Base-by-base conservation (phyloP, 2,329 filamentous ascomycete genomes). In the Aspergillus sp. region DNA sequence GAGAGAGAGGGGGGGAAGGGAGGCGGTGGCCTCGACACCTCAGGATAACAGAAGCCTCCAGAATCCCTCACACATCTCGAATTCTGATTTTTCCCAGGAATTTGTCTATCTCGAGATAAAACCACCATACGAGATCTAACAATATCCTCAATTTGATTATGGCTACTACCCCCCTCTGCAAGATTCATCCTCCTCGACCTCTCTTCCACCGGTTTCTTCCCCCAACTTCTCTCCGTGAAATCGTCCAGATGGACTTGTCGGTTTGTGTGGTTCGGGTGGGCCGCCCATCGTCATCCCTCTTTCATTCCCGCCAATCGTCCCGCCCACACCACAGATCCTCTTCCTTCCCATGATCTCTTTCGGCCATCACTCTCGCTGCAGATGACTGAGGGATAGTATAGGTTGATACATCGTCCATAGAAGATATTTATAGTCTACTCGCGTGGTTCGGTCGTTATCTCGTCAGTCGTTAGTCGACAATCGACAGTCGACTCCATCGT, bases 191-290 rank as follows among this genome's bases (percentile, higher is more conserved):
- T 29, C 19, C 10, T 47, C 46, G 16, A n/a, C 7, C 11, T 3
- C 19, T 21, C 40, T 21, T 20, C 16, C 19, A 38, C 11, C 34
- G 34, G 34, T 5, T 17, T n/a, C 34, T 38, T 13, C 34, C 38
- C 20, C 20, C 17, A 17, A 43, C 17, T 14, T 38, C 14, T 38
- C 34, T n/a, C 16, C 14, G 34, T 38, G 34, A 38, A 29, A 29
- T 29, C 25, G 25, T 29, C 25, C 25, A 29, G 25, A 29, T 29
- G 25, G 25, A 29, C 25, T 29, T 29, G 25, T 43, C 47, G 41
- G 49, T 69, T 63, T 68, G 63, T 71, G 67, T 71, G 69, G 68
- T 69, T 72, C 68, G 64, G 16, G 69, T 71, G 69, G 69, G 67
- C 68, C 68, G 51, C 56, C 59, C 61, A 64, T 64, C 67, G 67